Percentiles rank a stretch among this genome's conserved stretches.
These are phyloP conservation scores for Paraphaeosphaeria sporulosa DNA, from an alignment of 2,329 filamentous ascomycete genomes.

Conservation along the genomic window DNA sequence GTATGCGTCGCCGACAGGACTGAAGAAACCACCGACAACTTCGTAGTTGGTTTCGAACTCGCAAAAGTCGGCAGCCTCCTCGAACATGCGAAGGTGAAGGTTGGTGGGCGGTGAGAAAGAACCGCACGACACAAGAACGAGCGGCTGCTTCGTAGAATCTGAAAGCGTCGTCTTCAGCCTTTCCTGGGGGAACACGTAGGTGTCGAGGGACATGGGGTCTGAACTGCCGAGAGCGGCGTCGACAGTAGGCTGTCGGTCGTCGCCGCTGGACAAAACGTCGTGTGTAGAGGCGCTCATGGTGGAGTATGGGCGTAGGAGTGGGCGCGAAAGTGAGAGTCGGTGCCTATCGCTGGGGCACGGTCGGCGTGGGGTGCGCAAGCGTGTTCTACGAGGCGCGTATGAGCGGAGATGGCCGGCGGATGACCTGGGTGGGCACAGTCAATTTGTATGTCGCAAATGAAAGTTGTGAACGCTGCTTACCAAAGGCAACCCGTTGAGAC, in stretches of 20 bases:
- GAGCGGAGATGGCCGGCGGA: not conserved
- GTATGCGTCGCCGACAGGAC: constrained; percentile 77
- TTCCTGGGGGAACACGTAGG: constrained; percentile 69
- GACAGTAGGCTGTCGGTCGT: constrained; percentile 20
- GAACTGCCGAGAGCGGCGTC: constrained; percentile 35
- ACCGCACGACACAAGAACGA: constrained; percentile 74
- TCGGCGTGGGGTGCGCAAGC: constrained; percentile 7
- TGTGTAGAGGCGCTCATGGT: constrained; percentile 35
- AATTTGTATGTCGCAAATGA: not conserved
- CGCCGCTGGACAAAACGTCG: constrained; percentile 25
- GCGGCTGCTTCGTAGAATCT: constrained; percentile 65
- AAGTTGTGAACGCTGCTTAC: not conserved
- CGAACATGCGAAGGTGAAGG: constrained; percentile 85
- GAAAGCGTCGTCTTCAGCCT: constrained; percentile 65
- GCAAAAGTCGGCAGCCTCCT: constrained; percentile 83
- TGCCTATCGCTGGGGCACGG: constrained; percentile 10
- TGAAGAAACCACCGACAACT: constrained; percentile 84
- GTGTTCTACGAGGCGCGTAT: not conserved
- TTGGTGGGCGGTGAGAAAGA: constrained; percentile 78
- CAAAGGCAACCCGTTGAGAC: constrained; percentile 4
- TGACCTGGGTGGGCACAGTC: not conserved
- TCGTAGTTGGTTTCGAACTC: constrained; percentile 77
- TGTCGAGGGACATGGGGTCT: constrained; percentile 48
- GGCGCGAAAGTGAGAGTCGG: constrained; percentile 9
- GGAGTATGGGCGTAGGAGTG: constrained; percentile 12